A percentile compares a stretch with the other conserved stretches of the same genome.
Conservation (phyloP, 768 basidiomycete genomes). For the Podaxis pistillaris region DNA sequence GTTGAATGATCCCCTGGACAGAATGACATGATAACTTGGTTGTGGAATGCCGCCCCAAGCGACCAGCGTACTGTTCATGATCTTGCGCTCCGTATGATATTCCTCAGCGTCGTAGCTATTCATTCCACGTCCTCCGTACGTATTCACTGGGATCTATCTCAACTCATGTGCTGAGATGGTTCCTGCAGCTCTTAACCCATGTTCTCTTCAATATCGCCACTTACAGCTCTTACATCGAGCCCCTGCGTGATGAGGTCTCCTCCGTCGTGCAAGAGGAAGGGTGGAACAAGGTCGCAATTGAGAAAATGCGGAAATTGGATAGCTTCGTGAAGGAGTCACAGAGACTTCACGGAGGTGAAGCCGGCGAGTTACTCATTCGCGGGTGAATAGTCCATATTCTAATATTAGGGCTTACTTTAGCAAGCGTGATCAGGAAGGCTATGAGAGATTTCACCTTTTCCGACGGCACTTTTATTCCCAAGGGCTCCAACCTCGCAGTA, state of each 20-base stretch:
- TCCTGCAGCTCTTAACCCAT: slow-evolving; percentile 32
- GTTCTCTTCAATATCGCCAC: slow-evolving; percentile 35
- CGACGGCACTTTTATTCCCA: slow-evolving; percentile 40
- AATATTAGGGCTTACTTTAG: slow-evolving; percentile 19
- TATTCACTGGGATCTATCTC: neutral
- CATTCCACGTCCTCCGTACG: slow-evolving; percentile 38
- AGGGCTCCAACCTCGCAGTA: slow-evolving; percentile 31
- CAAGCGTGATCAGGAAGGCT: slow-evolving; percentile 28
- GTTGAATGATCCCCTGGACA: slow-evolving; percentile 14
- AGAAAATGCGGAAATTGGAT: slow-evolving; percentile 41
- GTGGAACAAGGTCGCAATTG: slow-evolving; percentile 32
- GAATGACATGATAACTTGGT: slow-evolving; percentile 39
- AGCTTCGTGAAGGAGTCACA: slow-evolving; percentile 51
- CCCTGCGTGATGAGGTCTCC: slow-evolving; percentile 39
- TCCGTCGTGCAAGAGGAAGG: slow-evolving; percentile 24
- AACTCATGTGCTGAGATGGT: neutral
- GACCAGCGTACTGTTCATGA: slow-evolving; percentile 25
- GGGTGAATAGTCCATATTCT: slow-evolving; percentile 14
- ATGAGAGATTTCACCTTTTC: slow-evolving; percentile 42
- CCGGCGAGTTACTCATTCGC: slow-evolving; percentile 9
- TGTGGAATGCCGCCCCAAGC: slow-evolving; percentile 29
- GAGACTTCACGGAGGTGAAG: slow-evolving; percentile 31
- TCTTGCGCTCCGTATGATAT: slow-evolving; percentile 29
- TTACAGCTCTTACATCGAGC: slow-evolving; percentile 29
- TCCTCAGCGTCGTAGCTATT: slow-evolving; percentile 35